A percentile compares a stretch with the other conserved stretches of the same genome.
Evolutionary conservation across 106 monocot species (phyloP).

Genomic region (Dendrobium officinale): DNA sequence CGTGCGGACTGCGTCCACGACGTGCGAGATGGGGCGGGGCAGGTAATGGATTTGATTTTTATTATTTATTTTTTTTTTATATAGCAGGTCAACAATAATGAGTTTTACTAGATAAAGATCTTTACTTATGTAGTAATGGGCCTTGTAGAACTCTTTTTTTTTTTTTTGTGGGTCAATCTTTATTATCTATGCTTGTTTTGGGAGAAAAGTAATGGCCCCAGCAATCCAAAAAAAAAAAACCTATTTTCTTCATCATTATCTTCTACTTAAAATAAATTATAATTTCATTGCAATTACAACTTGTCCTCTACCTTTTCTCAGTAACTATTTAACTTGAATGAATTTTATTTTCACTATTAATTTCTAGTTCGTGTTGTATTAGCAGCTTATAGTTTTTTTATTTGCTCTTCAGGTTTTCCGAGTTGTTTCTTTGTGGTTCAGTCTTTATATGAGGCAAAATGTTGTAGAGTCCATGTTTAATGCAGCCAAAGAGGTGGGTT

Average conservation of each 20-base stretch:
- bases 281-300: not conserved
- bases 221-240: not conserved
- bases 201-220: not conserved
- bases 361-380: not conserved
- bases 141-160: not conserved
- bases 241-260: not conserved
- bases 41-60: too few species aligned
- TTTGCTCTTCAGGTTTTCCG: conserved; percentile 70
- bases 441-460: conserved; percentile 57
- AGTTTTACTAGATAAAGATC: not conserved
- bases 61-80: too few species aligned
- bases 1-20: too few species aligned
- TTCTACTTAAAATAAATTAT: not conserved
- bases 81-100: not conserved
- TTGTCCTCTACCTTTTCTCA: not conserved
- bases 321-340: not conserved
- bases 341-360: not conserved
- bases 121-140: not conserved
- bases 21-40: too few species aligned
- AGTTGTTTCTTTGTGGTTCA: conserved; percentile 94
- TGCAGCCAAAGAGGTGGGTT: conserved; percentile 64
- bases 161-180: not conserved
- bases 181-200: not conserved
- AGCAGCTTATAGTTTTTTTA: not conserved
- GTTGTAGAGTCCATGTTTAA: conserved; percentile 65